Percentiles rank a stretch among this genome's conserved stretches.
Evolutionary conservation across 441 rosid species (phyloP).

Genomic region (Viola pubescens): DNA sequence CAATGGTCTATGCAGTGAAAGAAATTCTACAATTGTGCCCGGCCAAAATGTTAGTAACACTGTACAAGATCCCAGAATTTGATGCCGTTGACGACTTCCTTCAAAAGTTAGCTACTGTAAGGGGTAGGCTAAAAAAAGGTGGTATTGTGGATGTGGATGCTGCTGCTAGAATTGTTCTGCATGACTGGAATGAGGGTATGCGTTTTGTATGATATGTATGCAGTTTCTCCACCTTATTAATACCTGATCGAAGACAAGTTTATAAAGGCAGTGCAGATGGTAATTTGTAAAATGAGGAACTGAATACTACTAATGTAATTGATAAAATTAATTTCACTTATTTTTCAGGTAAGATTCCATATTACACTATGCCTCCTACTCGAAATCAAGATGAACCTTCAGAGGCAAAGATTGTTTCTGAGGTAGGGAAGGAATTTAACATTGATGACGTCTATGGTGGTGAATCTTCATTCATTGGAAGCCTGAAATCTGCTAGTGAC

Average conservation of each 20-base stretch:
- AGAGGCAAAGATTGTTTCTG: constrained; percentile 64
- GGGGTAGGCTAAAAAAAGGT: constrained; percentile 93
- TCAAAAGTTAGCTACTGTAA: constrained; percentile 72
- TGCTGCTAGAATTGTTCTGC: constrained; percentile 80
- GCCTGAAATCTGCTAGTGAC: constrained; percentile 63
- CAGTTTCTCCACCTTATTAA: background rate
- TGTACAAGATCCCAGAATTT: constrained; percentile 71
- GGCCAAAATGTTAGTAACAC: constrained; percentile 48
- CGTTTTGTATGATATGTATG: background rate
- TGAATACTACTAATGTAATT: background rate
- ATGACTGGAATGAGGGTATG: constrained; percentile 92
- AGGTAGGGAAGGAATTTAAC: constrained; percentile 74
- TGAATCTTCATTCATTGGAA: constrained; percentile 83
- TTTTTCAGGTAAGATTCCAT: constrained; percentile 83
- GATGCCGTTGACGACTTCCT: constrained; percentile 80
- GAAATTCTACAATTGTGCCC: constrained; percentile 87
- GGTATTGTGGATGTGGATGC: constrained; percentile 83
- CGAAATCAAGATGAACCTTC: constrained; percentile 61
- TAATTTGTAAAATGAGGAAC: constrained; percentile 3
- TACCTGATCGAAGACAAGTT: constrained; percentile 1
- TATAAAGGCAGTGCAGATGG: background rate
- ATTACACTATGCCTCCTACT: constrained; percentile 76
- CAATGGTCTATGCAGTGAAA: constrained; percentile 47
- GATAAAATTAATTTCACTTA: constrained; percentile 5
- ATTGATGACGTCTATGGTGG: constrained; percentile 72